phyloP scores from a whole-genome alignment of 164 flowering plant genomes.

The Annona squamosa region DNA sequence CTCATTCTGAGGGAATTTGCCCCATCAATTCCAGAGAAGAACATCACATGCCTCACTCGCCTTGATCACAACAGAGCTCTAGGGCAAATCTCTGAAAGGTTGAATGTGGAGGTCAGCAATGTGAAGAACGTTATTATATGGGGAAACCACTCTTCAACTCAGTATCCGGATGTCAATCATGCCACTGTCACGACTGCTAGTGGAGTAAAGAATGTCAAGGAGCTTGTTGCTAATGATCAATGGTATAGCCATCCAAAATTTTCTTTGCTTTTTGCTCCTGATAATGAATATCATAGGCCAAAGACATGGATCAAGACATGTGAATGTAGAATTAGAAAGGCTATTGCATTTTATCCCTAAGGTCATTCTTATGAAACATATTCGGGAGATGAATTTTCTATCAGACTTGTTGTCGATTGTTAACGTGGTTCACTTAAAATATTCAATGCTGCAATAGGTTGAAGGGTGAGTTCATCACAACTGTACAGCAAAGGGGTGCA shows the following conservation, averaged over 20 bases:
- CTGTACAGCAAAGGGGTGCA: slow-evolving; percentile 78
- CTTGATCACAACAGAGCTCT: slow-evolving; percentile 89
- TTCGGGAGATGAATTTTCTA: background rate
- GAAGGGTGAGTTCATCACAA: slow-evolving; percentile 56
- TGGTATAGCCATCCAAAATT: slow-evolving; percentile 34
- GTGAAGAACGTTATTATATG: slow-evolving; percentile 83
- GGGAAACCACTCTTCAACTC: slow-evolving; percentile 95
- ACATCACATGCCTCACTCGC: slow-evolving; percentile 78
- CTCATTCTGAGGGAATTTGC: slow-evolving; percentile 81
- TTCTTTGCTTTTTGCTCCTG: background rate
- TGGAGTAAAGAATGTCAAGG: slow-evolving; percentile 46
- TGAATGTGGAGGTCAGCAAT: slow-evolving; percentile 50
- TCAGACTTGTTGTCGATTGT: background rate
- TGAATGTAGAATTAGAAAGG: too few relatives aligned
- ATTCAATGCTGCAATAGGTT: slow-evolving; percentile 32
- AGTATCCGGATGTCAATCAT: slow-evolving; percentile 84
- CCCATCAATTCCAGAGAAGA: slow-evolving; percentile 80
- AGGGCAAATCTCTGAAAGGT: slow-evolving; percentile 68
- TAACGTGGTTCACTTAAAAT: background rate
- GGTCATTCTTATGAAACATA: background rate
- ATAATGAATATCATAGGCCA: background rate
- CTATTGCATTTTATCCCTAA: background rate
- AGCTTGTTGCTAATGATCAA: slow-evolving; percentile 53
- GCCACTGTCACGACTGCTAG: slow-evolving; percentile 46
- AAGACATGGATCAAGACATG: background rate